phyloP scores from a whole-genome alignment of 257 asterid genomes.

The Solanum ossicruentum region DNA sequence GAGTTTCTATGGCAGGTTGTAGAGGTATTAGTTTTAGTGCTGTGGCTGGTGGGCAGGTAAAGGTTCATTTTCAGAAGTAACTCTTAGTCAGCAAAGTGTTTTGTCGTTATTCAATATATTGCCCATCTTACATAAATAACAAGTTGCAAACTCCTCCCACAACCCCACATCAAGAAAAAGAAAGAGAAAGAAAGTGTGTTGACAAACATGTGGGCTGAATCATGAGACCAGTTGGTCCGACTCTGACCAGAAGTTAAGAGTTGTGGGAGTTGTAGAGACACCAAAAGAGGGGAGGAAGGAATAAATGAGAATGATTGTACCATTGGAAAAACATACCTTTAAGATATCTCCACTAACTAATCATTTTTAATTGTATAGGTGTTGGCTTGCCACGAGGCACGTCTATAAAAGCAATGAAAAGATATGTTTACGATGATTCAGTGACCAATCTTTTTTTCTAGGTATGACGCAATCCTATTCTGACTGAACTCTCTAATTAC shows the following conservation, averaged over 20 bases:
- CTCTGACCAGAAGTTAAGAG: not conserved
- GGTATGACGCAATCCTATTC: not conserved
- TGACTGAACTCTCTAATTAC: not conserved
- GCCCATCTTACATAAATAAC: not conserved
- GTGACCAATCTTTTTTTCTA: not conserved
- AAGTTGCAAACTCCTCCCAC: not conserved
- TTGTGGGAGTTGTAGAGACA: not conserved
- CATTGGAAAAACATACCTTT: not conserved
- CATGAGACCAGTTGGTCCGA: not conserved
- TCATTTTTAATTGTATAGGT: not conserved
- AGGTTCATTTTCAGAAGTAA: not conserved
- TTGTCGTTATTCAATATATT: not conserved
- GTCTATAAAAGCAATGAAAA: not conserved
- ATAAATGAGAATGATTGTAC: not conserved
- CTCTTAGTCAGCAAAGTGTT: not conserved
- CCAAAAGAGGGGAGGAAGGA: not conserved
- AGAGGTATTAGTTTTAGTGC: not conserved
- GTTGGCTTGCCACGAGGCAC: not conserved
- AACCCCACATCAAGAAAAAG: not conserved
- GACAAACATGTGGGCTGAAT: not conserved
- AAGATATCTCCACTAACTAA: not conserved
- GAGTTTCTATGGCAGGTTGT: not conserved
- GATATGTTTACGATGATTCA: not conserved
- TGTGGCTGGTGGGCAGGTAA: not conserved
- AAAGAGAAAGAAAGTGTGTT: not conserved